Conservation (phyloP, 768 basidiomycete genomes). For the Lactarius psammicola region DNA sequence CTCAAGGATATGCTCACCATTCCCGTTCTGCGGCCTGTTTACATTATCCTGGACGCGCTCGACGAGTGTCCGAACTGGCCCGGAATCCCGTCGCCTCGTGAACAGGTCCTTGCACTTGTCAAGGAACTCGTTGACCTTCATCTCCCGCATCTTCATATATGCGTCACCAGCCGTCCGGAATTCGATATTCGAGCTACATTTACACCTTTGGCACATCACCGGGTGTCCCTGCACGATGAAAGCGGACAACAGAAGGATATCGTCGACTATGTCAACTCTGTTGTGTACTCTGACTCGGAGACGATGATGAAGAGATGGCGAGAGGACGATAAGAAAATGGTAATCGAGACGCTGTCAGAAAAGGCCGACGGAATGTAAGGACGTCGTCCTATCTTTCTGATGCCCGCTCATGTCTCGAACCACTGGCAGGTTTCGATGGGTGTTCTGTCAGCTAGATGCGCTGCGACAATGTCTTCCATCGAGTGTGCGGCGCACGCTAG, state of each 20-base stretch:
- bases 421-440: not conserved
- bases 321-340: not conserved
- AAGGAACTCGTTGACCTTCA: not conserved
- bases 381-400: not conserved
- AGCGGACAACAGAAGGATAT: not conserved
- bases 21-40: not conserved
- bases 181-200: not conserved
- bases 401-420: not conserved
- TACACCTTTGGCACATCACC: not conserved
- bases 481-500: not conserved
- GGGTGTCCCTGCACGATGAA: not conserved
- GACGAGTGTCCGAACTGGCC: not conserved
- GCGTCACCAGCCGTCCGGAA: not conserved
- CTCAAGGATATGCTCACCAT: not conserved
- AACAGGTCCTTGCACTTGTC: not conserved
- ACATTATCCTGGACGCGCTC: not conserved
- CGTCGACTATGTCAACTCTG: not conserved
- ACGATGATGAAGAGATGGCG: not conserved
- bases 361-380: not conserved
- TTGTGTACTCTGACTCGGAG: not conserved
- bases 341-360: not conserved
- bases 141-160: not conserved
- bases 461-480: not conserved
- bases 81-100: not conserved
- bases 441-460: not conserved